phyloP scores from a whole-genome alignment of 257 asterid genomes.

The Solanum verrucosum region DNA sequence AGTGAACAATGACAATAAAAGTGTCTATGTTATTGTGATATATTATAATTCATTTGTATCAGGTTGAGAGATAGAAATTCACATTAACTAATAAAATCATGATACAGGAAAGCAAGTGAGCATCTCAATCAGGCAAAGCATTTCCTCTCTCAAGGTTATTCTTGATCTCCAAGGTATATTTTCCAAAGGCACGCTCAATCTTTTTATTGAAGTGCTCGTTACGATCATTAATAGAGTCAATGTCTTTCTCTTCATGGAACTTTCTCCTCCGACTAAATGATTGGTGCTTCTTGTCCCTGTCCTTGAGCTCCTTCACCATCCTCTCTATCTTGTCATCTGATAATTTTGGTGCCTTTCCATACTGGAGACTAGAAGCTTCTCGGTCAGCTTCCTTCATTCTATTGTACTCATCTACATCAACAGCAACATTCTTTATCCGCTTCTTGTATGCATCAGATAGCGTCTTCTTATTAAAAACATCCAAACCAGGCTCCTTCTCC shows the following conservation, averaged over 20 bases:
- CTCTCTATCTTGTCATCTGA: background rate
- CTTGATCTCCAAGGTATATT: background rate
- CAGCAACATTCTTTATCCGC: background rate
- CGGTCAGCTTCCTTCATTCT: background rate
- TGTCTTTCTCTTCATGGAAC: background rate
- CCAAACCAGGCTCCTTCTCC: constrained; percentile 97
- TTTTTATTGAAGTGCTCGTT: background rate
- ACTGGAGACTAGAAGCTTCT: background rate
- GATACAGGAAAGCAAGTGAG: background rate
- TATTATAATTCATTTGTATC: background rate
- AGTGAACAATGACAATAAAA: background rate
- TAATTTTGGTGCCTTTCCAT: background rate
- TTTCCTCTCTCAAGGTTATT: background rate
- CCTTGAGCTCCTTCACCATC: background rate
- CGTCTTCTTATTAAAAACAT: constrained; percentile 16
- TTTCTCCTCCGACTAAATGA: background rate
- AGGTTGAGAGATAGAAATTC: background rate
- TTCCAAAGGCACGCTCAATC: background rate
- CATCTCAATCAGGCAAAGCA: background rate
- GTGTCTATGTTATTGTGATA: background rate
- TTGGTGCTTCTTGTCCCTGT: background rate
- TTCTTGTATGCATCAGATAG: background rate
- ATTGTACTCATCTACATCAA: background rate
- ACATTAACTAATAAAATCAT: background rate
- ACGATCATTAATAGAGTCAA: background rate